A percentile compares a stretch with the other conserved stretches of the same genome.
Conservation (phyloP, 805 yeast genomes). For the Suhomyces sp. region DNA sequence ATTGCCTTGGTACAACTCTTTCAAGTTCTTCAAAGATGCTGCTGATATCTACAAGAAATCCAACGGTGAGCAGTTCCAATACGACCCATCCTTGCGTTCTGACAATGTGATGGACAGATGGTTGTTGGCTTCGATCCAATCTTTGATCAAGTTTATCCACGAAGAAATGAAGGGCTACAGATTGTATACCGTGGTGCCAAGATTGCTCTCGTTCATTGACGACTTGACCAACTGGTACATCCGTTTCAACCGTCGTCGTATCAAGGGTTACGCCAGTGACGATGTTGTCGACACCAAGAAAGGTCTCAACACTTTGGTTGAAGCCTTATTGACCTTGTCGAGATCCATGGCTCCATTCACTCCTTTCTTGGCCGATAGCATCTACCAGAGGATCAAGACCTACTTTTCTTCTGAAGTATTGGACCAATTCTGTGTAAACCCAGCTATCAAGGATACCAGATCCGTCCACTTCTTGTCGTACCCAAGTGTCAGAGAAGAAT, state of each 20-base stretch:
- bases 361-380: constrained; percentile 89
- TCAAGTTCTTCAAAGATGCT: constrained; percentile 93
- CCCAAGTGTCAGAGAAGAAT: constrained; percentile 78
- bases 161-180: constrained; percentile 87
- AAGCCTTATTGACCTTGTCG: constrained; percentile 80
- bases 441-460: constrained; percentile 55
- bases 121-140: constrained; percentile 95
- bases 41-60: constrained; percentile 80
- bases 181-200: constrained; percentile 94
- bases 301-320: constrained; percentile 89
- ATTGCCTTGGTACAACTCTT: constrained; percentile 98
- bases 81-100: constrained; percentile 61
- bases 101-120: constrained; percentile 96
- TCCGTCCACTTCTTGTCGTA: constrained; percentile 93
- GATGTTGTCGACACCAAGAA: constrained; percentile 80
- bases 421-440: constrained; percentile 37
- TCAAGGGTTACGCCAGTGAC: constrained; percentile 78
- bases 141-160: constrained; percentile 82
- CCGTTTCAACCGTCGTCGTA: constrained; percentile 95
- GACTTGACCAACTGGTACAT: constrained; percentile 98
- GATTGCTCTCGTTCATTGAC: constrained; percentile 81
- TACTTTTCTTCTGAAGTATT: constrained; percentile 61
- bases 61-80: constrained; percentile 65
- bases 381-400: constrained; percentile 71
- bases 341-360: constrained; percentile 99